Percentiles rank a stretch among this genome's conserved stretches.
phyloP scores from a whole-genome alignment of 2,329 filamentous ascomycete species.

The Geosmithia putterillii region DNA sequence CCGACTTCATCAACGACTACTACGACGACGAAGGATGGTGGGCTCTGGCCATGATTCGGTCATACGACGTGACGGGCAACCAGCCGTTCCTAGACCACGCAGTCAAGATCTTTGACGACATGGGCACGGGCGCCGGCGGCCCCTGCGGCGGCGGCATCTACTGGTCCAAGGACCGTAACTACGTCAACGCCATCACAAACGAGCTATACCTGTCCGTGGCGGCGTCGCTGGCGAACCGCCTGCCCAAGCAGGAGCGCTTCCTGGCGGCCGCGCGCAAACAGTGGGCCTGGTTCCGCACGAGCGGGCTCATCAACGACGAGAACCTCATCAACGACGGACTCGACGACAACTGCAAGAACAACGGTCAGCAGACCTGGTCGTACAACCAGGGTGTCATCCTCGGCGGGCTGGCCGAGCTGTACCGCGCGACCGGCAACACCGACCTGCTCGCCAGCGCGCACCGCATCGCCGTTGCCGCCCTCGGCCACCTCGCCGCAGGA shows the following conservation, averaged over 20 bases:
- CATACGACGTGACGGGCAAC: constrained; percentile 41
- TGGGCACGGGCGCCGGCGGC: constrained; percentile 27
- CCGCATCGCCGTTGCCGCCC: constrained; percentile 33
- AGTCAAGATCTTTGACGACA: constrained; percentile 41
- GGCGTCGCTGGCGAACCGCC: constrained; percentile 37
- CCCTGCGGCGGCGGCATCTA: constrained; percentile 42
- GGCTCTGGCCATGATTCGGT: constrained; percentile 44
- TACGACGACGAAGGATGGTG: constrained; percentile 56
- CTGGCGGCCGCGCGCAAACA: constrained; percentile 34
- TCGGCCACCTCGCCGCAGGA: constrained; percentile 30
- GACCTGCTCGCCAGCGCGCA: constrained; percentile 28
- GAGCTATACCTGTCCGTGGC: constrained; percentile 43
- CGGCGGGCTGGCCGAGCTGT: constrained; percentile 40
- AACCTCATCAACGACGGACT: constrained; percentile 43
- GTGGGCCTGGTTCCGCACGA: constrained; percentile 39
- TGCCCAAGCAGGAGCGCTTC: constrained; percentile 25
- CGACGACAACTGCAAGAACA: constrained; percentile 30
- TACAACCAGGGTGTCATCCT: constrained; percentile 50
- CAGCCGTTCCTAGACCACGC: constrained; percentile 40
- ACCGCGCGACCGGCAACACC: constrained; percentile 26
- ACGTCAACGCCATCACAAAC: constrained; percentile 45
- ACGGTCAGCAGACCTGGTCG: constrained; percentile 34
- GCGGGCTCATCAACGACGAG: constrained; percentile 38
- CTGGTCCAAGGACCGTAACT: constrained; percentile 35
- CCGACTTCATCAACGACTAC: constrained; percentile 35